A percentile compares a stretch with the other conserved stretches of the same genome.
Evolutionary conservation across 129 eudicot genomes (phyloP).

Genomic region (Chrysanthemum lavandulifolium): DNA sequence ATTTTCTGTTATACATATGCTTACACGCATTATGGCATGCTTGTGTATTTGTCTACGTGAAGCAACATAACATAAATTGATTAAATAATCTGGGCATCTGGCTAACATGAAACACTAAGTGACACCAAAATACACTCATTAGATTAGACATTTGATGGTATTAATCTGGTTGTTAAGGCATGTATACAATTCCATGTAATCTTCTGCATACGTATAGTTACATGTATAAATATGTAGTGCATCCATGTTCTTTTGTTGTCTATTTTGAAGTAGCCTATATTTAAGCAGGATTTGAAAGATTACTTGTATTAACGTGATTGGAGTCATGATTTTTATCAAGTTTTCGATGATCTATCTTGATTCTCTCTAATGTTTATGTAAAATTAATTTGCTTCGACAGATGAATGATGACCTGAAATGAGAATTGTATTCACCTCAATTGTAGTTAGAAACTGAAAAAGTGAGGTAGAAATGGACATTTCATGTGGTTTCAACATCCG

Average conservation of each 20-base stretch:
- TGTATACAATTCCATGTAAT: constrained; percentile 10
- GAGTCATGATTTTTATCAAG: background rate
- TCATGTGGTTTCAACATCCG: constrained; percentile 39
- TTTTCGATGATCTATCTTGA: constrained; percentile 14
- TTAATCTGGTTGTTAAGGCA: constrained; percentile 1
- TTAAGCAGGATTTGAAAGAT: background rate
- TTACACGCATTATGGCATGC: constrained; percentile 1
- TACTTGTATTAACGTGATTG: constrained; percentile 7
- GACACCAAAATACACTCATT: background rate
- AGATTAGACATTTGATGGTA: constrained; percentile 8
- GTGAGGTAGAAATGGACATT: constrained; percentile 42
- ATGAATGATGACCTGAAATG: constrained; percentile 34
- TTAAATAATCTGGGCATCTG: constrained; percentile 2
- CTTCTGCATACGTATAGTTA: background rate
- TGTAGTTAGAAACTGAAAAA: constrained; percentile 26
- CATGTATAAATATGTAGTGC: background rate
- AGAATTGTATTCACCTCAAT: constrained; percentile 24
- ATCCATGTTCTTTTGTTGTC: background rate
- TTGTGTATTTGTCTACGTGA: background rate
- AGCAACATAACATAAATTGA: constrained; percentile 1
- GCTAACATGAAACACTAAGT: background rate
- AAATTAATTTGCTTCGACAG: constrained; percentile 27
- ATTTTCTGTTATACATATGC: background rate
- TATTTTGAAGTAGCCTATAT: background rate
- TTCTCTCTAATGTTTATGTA: constrained; percentile 17